Evolutionary conservation across 768 basidiomycete species (phyloP), one percentile per base, ranked within the genome.

Genomic region (Galerina sulciceps): DNA sequence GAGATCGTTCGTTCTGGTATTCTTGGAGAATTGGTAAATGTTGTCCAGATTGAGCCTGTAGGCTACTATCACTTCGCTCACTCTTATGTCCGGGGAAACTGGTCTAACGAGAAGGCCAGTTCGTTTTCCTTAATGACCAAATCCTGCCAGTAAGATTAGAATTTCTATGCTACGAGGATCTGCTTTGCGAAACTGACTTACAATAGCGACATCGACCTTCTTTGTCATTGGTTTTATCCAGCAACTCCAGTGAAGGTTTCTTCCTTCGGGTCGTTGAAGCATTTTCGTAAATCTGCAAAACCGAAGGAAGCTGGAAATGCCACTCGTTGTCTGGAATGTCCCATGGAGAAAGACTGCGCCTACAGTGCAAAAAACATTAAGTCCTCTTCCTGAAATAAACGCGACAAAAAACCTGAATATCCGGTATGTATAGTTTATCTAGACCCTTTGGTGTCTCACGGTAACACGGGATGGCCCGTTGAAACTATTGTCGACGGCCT

Each of bases 21-120:
- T 13, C 81, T 96, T 0, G 94, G 94, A 1, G 82, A 87, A 49
- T 85, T 94, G 26, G 79, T 96, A 67, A 96, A 96, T 61, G 81
- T 85, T 10, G 89, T 91, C 18, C 93, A 94, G 56, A 75, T 94
- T 54, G 94, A 96, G 67, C 94, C 94, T 0, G 86, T 94, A 0
- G 93, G 91, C 4, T 87, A 92, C 67, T 92, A 81, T 66, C 94
- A 95, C 71, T 95, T 95, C 72, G 90, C 93, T 1, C 94, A 96
- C 71, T 93, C 91, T 0, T 96, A 85, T 66, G 94, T 96, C 31
- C 84, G 94, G 35, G 94, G 84, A 26, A 88, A 88, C 69, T 96
- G 94, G 94, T 72, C 77, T 3, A 84, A 78, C 22, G 90, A 95
- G 68, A 72, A 75, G 2, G 75, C 80, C 6, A 89, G 90, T 64